Evolutionary conservation across 495 filamentous ascomycete species (phyloP), one percentile per base, ranked within the genome.

Genomic region (Aspergillus bertholletiae): DNA sequence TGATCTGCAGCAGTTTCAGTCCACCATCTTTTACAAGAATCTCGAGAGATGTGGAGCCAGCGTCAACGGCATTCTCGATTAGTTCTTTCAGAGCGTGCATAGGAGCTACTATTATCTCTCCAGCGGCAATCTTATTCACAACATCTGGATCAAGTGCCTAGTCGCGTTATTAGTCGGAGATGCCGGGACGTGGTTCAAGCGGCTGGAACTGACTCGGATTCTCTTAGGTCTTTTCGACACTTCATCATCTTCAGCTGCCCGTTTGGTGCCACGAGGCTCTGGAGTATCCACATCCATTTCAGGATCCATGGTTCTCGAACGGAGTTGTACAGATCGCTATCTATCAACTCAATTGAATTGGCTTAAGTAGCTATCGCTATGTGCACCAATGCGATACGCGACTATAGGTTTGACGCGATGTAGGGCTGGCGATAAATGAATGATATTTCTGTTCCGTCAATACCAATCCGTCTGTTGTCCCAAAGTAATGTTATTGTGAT

Each of bases 41-140:
- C 65, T 99, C 95, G 37, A 99, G 74, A 5, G 86, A 85, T 1
- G 94, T 96, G 2, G 94, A 90, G 17, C 95, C 92, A 26, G 95
- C 95, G 72, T 99, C 95, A 30, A 99, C 95, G 7, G 95, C 85
- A 60, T 99, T 99, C 64, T 99, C 95, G 12, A 97, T 96, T 44
- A 99, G 75, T 69, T 99, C 95, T 74, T 99, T 99, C 27, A 99
- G 72, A 18, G 95, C 95, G 67, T 99, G 90, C 54, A 97, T 92
- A 21, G 95, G 95, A 11, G 95, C 94, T 48, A 97, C 91, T 49
- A 99, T 97, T 56, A 97, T 99, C 67, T 99, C 95, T 15, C 95
- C 95, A n/a, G 95, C 95, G 7, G 95, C 95, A 61, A 99, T 99
- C 73, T 97, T 97, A 75, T 97, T 97, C 53, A 97, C 90, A 37